Conservation (phyloP, 352 stramenopile species). For the Pseudoperonospora humuli region DNA sequence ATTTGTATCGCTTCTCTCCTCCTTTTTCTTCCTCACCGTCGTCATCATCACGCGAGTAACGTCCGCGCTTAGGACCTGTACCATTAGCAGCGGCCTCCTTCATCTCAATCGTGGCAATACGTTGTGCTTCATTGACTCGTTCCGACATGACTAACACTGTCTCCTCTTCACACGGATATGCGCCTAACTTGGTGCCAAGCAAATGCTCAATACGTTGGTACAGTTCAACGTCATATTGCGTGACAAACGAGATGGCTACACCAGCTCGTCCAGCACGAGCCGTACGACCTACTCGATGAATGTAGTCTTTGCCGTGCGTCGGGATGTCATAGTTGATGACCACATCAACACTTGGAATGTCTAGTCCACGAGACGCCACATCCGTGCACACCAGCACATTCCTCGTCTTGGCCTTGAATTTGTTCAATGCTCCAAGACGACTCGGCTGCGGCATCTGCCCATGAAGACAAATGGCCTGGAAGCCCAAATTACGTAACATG, state of each 20-base stretch:
- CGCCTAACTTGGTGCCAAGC: constrained; percentile 74
- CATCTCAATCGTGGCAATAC: constrained; percentile 89
- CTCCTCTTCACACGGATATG: constrained; percentile 88
- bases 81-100: constrained; percentile 70
- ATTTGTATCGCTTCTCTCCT: constrained; percentile 73
- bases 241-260: constrained; percentile 95
- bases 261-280: constrained; percentile 93
- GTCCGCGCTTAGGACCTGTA: constrained; percentile 40
- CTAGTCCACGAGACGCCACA: constrained; percentile 88
- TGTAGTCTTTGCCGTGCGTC: constrained; percentile 98
- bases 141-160: constrained; percentile 96
- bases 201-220: constrained; percentile 95
- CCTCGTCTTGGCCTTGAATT: constrained; percentile 92
- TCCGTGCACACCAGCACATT: constrained; percentile 89
- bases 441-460: constrained; percentile 98
- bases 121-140: constrained; percentile 95
- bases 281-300: constrained; percentile 97
- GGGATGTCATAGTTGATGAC: constrained; percentile 99
- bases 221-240: constrained; percentile 98
- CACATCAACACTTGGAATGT: constrained; percentile 96
- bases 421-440: constrained; percentile 94
- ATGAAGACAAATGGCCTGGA: constrained; percentile 96
- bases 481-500: constrained; percentile 97
- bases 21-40: constrained; percentile 32
- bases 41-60: constrained; percentile 50